Base-by-base conservation (phyloP, 306 rosid genomes). In the Fragaria ananassa region DNA sequence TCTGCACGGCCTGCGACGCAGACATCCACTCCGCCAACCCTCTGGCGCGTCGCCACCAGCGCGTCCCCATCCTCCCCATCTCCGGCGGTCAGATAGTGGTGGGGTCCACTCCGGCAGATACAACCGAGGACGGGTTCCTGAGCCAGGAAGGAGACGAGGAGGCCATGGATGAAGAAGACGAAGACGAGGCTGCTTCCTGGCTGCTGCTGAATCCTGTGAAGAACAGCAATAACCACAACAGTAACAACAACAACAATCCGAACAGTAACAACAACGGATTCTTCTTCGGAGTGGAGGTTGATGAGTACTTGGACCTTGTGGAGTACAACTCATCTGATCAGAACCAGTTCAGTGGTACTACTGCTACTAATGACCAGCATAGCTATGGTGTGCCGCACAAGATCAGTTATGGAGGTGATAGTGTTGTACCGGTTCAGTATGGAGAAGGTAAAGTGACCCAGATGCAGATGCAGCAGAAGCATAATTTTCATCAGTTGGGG, bases 11-110 rank as follows among this genome's bases (percentile, higher is more conserved):
- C 15, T 95, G 98, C 77, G 98, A 95, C 53, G 92, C 93, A 0
- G 96, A 89, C 31, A 89, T 92, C 84, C 98, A 95, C 85, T 86
- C 98, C 2, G 97, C 98, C 7, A 95, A 95, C 68, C 97, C 97
- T 0, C 91, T 95, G 1, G 96, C 98, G 4, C 74, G 96, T 81
- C 98, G 98, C 42, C 98, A 95, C 88, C 97, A 90, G 56, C 97
- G 98, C 0, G 95, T 92, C 14, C 93, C 97, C 10, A 84, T 93
- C 23, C 83, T 81, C 11, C 92, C 90, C 21, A 81, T 88, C 57
- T 79, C 90, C 17, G 72, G 70, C 3, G 23, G 60, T 6, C 70
- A 47, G 0, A 3, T 8, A 15, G 0, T 47, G 49, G 75, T 37
- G 53, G 84, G 49, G 1, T 17, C 61, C 0, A 15, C 63, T 0